These are phyloP conservation scores for Talaromyces borbonicus DNA, from an alignment of 495 filamentous ascomycete species.

Conservation along the genomic window DNA sequence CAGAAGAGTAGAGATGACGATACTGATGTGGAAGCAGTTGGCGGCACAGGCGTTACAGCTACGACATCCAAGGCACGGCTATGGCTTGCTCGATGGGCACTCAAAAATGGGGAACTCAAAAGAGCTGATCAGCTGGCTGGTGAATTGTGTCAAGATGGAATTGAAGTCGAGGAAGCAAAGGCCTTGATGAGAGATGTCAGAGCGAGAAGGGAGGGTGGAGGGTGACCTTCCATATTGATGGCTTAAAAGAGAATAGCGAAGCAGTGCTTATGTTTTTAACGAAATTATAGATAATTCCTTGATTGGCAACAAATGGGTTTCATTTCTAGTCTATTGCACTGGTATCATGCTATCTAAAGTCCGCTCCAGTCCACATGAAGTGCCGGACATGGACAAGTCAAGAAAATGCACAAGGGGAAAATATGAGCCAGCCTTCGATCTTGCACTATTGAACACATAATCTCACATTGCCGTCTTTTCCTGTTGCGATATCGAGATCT, in stretches of 20 bases:
- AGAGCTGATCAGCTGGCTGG: slow-evolving; percentile 73
- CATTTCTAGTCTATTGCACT: no score
- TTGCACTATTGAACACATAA: no score
- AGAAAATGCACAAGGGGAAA: no score
- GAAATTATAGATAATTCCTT: no score
- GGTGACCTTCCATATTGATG: no score
- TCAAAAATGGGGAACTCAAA: slow-evolving; percentile 59
- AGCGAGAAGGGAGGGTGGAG: slow-evolving; percentile 56
- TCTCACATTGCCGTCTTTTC: no score
- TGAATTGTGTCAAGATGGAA: slow-evolving; percentile 90
- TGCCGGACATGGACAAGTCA: no score
- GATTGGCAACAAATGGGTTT: not conserved
- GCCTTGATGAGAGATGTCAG: slow-evolving; percentile 84
- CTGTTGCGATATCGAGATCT: no score
- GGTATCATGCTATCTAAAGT: no score
- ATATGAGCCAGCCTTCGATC: no score
- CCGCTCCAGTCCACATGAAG: no score
- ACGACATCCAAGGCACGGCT: slow-evolving; percentile 86
- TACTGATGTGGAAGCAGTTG: slow-evolving; percentile 36
- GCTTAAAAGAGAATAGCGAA: not conserved
- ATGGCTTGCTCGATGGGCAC: slow-evolving; percentile 83
- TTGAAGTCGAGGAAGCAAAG: slow-evolving; percentile 97
- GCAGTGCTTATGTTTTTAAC: no score
- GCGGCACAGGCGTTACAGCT: slow-evolving; percentile 67
- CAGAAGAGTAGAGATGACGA: slow-evolving; percentile 43